phyloP scores from a whole-genome alignment of 331 rosid species.

The Quercus lobata region DNA sequence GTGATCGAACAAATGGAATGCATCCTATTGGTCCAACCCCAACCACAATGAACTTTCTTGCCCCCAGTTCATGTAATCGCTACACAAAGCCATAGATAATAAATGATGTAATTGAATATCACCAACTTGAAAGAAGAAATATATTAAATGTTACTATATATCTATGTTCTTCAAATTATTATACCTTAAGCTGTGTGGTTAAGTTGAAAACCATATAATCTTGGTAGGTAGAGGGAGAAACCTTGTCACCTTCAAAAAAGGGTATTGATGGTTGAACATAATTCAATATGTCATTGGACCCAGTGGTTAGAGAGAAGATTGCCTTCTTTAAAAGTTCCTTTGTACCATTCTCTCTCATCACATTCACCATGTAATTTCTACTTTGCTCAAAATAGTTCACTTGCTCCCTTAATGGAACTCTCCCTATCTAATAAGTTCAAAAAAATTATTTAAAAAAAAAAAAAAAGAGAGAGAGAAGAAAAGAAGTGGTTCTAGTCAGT shows the following conservation, averaged over 20 bases:
- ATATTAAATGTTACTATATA: background rate
- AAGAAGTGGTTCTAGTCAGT: background rate
- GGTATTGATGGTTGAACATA: constrained; percentile 46
- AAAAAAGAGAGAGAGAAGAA: background rate
- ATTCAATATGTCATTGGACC: constrained; percentile 47
- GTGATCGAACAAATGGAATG: constrained; percentile 48
- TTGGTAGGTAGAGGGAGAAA: constrained; percentile 28
- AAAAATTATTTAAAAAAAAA: background rate
- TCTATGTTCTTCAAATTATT: background rate
- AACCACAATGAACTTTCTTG: constrained; percentile 46
- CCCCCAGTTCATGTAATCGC: constrained; percentile 43
- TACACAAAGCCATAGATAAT: constrained; percentile 1
- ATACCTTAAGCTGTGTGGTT: constrained; percentile 47
- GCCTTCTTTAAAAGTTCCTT: constrained; percentile 33
- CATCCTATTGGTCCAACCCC: constrained; percentile 58
- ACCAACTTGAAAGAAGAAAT: background rate
- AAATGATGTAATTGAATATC: background rate
- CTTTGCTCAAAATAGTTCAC: constrained; percentile 38
- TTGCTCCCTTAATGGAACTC: constrained; percentile 37
- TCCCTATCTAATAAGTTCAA: constrained; percentile 20
- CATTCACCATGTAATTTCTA: constrained; percentile 21
- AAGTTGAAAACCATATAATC: constrained; percentile 48
- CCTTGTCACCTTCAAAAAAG: constrained; percentile 23
- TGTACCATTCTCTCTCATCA: constrained; percentile 34
- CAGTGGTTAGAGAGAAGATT: constrained; percentile 44